Conservation (phyloP, 352 stramenopile species). For the Globisporangium acanthophoron region DNA sequence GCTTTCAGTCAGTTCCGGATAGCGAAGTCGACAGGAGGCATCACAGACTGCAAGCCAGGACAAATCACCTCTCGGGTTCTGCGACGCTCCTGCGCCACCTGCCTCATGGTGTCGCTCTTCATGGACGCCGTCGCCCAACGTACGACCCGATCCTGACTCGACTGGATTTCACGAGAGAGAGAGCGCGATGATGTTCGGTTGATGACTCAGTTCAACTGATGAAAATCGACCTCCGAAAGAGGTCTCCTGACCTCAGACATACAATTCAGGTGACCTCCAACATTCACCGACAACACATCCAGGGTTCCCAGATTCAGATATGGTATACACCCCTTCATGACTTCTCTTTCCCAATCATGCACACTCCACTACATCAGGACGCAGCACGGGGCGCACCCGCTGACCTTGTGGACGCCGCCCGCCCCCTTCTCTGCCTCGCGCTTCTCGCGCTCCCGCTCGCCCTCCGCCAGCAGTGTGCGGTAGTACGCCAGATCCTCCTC, state of each 20-base stretch:
- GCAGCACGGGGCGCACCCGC: constrained; percentile 54
- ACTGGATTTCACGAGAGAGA: too few relatives aligned
- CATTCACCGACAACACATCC: too few relatives aligned
- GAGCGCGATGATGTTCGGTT: too few relatives aligned
- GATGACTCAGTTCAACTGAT: background rate
- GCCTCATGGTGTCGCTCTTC: background rate
- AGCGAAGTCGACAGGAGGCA: background rate
- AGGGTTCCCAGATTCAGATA: too few relatives aligned
- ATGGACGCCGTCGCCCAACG: background rate
- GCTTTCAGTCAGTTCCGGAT: too few relatives aligned
- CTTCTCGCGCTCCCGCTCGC: constrained; percentile 28
- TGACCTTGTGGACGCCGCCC: constrained; percentile 17
- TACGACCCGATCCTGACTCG: too few relatives aligned
- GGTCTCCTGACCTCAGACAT: background rate
- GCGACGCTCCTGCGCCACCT: background rate
- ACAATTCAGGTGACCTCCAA: too few relatives aligned
- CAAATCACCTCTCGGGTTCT: background rate
- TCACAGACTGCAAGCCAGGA: background rate
- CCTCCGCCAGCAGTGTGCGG: constrained; percentile 31
- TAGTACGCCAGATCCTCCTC: constrained; percentile 48
- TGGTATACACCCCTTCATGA: background rate
- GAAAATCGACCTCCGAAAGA: background rate
- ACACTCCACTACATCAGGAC: constrained; percentile 26
- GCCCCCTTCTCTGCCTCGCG: constrained; percentile 20
- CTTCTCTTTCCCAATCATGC: background rate